Evolutionary conservation across 1,139 yeast genomes (phyloP).

Genomic region (Candida glucosophila): DNA sequence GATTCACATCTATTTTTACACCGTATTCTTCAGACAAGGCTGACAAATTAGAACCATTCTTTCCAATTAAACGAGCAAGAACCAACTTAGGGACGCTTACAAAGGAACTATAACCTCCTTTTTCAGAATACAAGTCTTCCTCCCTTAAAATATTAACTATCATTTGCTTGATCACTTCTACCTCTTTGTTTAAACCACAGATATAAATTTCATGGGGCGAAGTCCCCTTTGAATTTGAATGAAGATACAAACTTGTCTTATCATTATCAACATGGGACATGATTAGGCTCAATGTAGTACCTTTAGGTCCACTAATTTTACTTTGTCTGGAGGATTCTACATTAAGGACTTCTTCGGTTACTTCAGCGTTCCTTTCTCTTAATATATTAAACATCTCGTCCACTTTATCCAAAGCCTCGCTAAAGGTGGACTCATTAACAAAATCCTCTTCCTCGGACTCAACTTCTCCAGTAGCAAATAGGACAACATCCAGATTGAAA

Average conservation of each 20-base stretch:
- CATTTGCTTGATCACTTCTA: slow-evolving; percentile 42
- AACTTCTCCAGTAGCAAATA: slow-evolving; percentile 20
- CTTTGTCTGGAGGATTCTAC: slow-evolving; percentile 53
- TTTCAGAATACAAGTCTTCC: slow-evolving; percentile 52
- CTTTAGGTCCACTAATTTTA: slow-evolving; percentile 48
- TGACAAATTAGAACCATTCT: slow-evolving; percentile 69
- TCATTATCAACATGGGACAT: slow-evolving; percentile 29
- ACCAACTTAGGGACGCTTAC: slow-evolving; percentile 55
- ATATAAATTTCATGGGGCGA: slow-evolving; percentile 49
- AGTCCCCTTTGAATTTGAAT: slow-evolving; percentile 30
- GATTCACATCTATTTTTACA: slow-evolving; percentile 61
- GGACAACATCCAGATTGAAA: slow-evolving; percentile 33
- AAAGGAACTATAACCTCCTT: slow-evolving; percentile 47
- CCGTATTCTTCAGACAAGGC: slow-evolving; percentile 70
- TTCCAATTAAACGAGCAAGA: slow-evolving; percentile 81
- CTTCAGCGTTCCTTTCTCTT: slow-evolving; percentile 48
- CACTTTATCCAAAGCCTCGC: slow-evolving; percentile 34
- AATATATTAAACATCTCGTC: slow-evolving; percentile 44
- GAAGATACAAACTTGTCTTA: slow-evolving; percentile 33
- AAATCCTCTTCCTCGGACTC: slow-evolving; percentile 24
- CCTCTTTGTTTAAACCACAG: slow-evolving; percentile 56
- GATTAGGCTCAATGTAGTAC: slow-evolving; percentile 47
- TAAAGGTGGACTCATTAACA: slow-evolving; percentile 13
- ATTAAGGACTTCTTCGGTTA: slow-evolving; percentile 43
- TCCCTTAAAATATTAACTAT: slow-evolving; percentile 52